Conservation (phyloP, 1,284 basidiomycete genomes). For the Flammula alnicola region DNA sequence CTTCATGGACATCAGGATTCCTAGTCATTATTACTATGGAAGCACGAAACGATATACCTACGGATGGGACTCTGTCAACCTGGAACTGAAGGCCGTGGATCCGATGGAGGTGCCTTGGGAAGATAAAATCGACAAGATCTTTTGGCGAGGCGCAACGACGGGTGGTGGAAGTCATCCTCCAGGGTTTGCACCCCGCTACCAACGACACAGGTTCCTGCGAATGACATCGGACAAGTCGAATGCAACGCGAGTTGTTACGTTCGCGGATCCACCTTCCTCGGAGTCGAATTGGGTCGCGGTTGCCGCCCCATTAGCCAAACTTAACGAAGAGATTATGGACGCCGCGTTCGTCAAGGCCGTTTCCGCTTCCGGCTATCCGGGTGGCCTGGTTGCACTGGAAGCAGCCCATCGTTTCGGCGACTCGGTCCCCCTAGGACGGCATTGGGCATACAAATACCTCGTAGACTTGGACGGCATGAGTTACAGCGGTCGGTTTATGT, state of each 20-base stretch:
- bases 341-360: slow-evolving; percentile 85
- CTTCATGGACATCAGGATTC: slow-evolving; percentile 89
- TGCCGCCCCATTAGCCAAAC: slow-evolving; percentile 58
- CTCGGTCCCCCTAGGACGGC: slow-evolving; percentile 79
- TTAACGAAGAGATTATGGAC: slow-evolving; percentile 89
- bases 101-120: slow-evolving; percentile 87
- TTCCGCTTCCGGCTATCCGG: slow-evolving; percentile 73
- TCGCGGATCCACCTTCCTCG: slow-evolving; percentile 71
- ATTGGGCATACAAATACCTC: slow-evolving; percentile 93
- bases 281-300: slow-evolving; percentile 60
- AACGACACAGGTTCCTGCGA: slow-evolving; percentile 87
- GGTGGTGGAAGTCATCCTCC: slow-evolving; percentile 89
- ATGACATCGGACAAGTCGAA: slow-evolving; percentile 71
- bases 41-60: slow-evolving; percentile 86
- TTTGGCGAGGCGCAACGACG: slow-evolving; percentile 91
- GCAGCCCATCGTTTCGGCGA: slow-evolving; percentile 77
- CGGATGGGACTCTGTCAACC: slow-evolving; percentile 82
- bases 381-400: slow-evolving; percentile 76
- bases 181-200: slow-evolving; percentile 84
- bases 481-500: slow-evolving; percentile 90
- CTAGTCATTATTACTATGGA: slow-evolving; percentile 92
- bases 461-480: slow-evolving; percentile 93
- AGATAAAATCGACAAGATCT: slow-evolving; percentile 71
- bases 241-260: slow-evolving; percentile 72
- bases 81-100: slow-evolving; percentile 73